Conservation (phyloP, 2,329 filamentous ascomycete genomes). For the Trichoderma semiorbis region DNA sequence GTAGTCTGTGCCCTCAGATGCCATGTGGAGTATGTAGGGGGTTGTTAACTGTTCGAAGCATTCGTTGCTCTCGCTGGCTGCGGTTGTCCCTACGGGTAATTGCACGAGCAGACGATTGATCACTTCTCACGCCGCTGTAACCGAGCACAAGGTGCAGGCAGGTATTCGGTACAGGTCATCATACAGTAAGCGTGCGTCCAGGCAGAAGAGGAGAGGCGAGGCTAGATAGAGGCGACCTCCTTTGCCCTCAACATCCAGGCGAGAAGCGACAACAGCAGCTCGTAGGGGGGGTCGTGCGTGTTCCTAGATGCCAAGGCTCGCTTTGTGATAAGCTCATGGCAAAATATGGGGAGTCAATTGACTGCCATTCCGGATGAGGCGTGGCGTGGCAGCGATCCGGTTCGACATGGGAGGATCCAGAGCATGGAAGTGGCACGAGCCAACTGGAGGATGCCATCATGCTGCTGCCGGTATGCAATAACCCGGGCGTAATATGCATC, state of each 20-base stretch:
- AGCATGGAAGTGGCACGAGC: neutral
- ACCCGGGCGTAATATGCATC: slow-evolving; percentile 1
- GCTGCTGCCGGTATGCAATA: neutral
- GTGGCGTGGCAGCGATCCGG: slow-evolving; percentile 15
- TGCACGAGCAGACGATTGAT: neutral
- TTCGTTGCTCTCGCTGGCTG: neutral
- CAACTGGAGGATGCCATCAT: neutral
- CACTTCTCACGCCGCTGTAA: neutral
- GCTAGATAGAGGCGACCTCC: neutral
- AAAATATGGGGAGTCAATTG: slow-evolving; percentile 6
- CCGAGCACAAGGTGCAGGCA: neutral
- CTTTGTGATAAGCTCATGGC: slow-evolving; percentile 16
- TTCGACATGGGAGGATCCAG: slow-evolving; percentile 11
- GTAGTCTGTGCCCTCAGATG: neutral
- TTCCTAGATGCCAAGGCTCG: slow-evolving; percentile 17
- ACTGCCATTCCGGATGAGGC: neutral
- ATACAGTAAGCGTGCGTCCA: neutral
- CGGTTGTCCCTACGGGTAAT: neutral
- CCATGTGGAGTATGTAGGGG: neutral
- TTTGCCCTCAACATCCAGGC: neutral
- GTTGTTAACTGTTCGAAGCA: neutral
- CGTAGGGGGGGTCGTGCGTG: slow-evolving; percentile 10
- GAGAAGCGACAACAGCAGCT: neutral
- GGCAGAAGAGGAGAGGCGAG: neutral
- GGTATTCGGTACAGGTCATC: neutral